Conservation (phyloP, 371 early-diverging fungal species). For the Thermomucor indicae-seudaticae region DNA sequence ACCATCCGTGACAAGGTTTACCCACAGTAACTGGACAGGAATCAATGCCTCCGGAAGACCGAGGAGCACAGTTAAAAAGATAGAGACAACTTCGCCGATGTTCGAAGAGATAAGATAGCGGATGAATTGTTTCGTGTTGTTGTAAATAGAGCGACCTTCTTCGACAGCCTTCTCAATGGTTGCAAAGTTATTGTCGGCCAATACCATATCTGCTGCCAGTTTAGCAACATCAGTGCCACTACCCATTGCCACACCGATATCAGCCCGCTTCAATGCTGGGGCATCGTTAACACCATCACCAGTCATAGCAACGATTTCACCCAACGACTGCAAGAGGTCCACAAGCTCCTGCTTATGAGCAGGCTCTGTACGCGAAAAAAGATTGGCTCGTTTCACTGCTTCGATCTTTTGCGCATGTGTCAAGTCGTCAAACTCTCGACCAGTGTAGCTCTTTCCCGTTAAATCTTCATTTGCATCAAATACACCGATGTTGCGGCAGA, state of each 20-base stretch:
- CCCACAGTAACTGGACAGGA: constrained; percentile 97
- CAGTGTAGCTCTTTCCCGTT: constrained; percentile 81
- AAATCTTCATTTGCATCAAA: constrained; percentile 71
- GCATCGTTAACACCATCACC: constrained; percentile 99
- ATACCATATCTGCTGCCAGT: constrained; percentile 95
- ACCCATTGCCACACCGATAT: constrained; percentile 99
- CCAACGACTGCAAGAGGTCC: constrained; percentile 78
- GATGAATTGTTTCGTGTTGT: constrained; percentile 97
- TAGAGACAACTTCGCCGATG: constrained; percentile 81
- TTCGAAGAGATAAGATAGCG: constrained; percentile 95
- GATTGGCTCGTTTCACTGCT: constrained; percentile 70
- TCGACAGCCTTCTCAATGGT: constrained; percentile 95
- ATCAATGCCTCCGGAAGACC: constrained; percentile 96
- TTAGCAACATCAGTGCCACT: constrained; percentile 97
- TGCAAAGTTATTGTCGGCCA: constrained; percentile 97
- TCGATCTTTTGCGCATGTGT: constrained; percentile 62
- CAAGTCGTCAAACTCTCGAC: constrained; percentile 91
- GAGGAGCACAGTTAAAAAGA: constrained; percentile 92
- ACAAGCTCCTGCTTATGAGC: constrained; percentile 93
- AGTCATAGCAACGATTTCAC: constrained; percentile 97
- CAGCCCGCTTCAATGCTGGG: constrained; percentile 95
- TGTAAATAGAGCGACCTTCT: constrained; percentile 95
- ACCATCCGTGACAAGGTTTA: constrained; percentile 93
- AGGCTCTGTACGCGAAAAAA: constrained; percentile 95
- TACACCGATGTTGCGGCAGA: constrained; percentile 92